Percentiles rank a stretch among this genome's conserved stretches.
These are phyloP conservation scores for Annulohypoxylon stygium DNA, from an alignment of 495 filamentous ascomycete genomes.

Conservation along the genomic window DNA sequence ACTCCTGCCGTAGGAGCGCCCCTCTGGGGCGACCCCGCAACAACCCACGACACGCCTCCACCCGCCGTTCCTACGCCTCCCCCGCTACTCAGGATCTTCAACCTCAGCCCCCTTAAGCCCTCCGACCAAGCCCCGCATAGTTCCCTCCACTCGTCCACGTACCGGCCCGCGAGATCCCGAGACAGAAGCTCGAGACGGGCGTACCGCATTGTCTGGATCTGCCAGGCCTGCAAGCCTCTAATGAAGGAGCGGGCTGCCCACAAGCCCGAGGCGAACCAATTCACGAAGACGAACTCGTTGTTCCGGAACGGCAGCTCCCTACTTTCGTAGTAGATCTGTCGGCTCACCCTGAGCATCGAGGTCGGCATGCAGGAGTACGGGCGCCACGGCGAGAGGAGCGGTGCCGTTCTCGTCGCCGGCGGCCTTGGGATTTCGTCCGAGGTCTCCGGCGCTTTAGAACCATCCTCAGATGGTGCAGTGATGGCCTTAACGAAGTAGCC, in stretches of 20 bases:
- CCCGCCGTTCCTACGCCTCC: slow-evolving; percentile 15
- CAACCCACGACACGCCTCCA: slow-evolving; percentile 39
- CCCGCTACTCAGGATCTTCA: slow-evolving; percentile 47
- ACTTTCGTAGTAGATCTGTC: slow-evolving; percentile 52
- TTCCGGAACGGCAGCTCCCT: slow-evolving; percentile 51
- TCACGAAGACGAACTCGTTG: slow-evolving; percentile 57
- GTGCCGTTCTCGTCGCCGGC: slow-evolving; percentile 1
- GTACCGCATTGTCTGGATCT: slow-evolving; percentile 52
- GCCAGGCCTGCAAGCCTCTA: slow-evolving; percentile 46
- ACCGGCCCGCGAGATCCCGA: slow-evolving; percentile 40
- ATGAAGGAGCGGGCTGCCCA: slow-evolving; percentile 49
- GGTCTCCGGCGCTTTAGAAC: not conserved
- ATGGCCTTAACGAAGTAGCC: slow-evolving; percentile 48
- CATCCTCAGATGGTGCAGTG: not conserved
- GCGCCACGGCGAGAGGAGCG: slow-evolving; percentile 49
- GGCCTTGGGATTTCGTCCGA: slow-evolving; percentile 1
- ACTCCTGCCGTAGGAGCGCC: slow-evolving; percentile 34
- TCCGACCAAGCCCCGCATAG: slow-evolving; percentile 49
- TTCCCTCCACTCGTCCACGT: slow-evolving; percentile 47
- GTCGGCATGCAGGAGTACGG: slow-evolving; percentile 50
- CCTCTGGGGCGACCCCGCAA: slow-evolving; percentile 34
- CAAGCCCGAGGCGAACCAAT: slow-evolving; percentile 54
- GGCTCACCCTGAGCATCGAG: slow-evolving; percentile 48
- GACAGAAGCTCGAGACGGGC: slow-evolving; percentile 49
- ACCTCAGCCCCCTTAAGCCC: slow-evolving; percentile 48